Evolutionary conservation across 192 early-diverging fungal species (phyloP), one percentile per base, ranked within the genome.

Genomic region (Umbelopsis sp.): DNA sequence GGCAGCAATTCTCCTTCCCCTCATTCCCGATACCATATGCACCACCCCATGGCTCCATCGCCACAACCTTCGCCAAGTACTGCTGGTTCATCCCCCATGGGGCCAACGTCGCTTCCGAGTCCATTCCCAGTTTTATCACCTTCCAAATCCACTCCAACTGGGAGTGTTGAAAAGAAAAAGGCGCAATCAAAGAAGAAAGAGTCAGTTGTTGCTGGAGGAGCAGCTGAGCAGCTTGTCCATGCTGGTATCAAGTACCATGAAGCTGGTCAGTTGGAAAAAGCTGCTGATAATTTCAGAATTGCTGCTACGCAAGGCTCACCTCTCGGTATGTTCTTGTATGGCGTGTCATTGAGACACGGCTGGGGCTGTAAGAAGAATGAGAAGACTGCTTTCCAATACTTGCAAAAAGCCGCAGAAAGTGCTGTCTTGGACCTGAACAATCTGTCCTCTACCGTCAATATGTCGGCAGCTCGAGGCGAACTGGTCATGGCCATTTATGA

Each of bases 401-500:
- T 92, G 18, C 88, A 91, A 77, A 88, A 88, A 48, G 89, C 92
- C 13, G 92, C 89, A 46, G 89, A 91, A 65, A 81, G 82, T 23
- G 91, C 90, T n/a, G 86, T 92, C 25, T 68, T 81, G 7, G 87
- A 88, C 41, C 80, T 91, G 33, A 87, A 90, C 48, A 44, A 66
- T 7, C 35, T 70, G n/a, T 50, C 67, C 27, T 53, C 50, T 12
- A 79, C 81, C 1, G 84, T 87, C 41, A 85, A 83, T 0, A 74
- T 68, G 27, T 84, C 84, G 4, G 85, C 89, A 25, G 85, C 87
- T 45, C 86, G 84, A 58, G 84, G 88, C 33, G 92, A 92, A 71
- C 74, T 94, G 64, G 86, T 90, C 9, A 89, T 94, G 84, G 92
- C 93, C 6, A 88, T 94, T 64, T 92, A 92, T 65, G 93, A 94